Base-by-base conservation (phyloP, 1,139 yeast genomes). In the Scheffersomyces illinoinensis region DNA sequence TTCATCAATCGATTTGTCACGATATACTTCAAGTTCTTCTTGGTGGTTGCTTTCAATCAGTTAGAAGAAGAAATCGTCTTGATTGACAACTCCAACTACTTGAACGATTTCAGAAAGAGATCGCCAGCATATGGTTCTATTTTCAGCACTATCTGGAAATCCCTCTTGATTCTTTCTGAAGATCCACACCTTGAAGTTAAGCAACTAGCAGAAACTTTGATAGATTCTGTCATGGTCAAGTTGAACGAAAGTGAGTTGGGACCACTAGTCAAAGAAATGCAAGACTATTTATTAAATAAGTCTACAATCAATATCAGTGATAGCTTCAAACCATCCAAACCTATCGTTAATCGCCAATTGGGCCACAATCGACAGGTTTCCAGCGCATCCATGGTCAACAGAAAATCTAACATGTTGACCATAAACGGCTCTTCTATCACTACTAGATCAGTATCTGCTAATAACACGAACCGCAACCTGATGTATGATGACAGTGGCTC, bases 141-240 rank as follows among this genome's bases (percentile, higher is more conserved):
- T n/a, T 92, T 89, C 71, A 85, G 92, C 59, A 90, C 96, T 0
- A 84, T 90, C 19, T 95, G 98, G 98, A 90, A 92, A 65, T 88
- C 96, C 0, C 74, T 95, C 48, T 77, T 96, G 55, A 87, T 92
- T 54, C 76, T 93, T 51, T 85, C 97, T 1, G 96, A 90, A 65
- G 99, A 95, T 72, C 98, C 99, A 0, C 96, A 90, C 71, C 78
- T 85, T 52, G 97, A 93, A 72, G 93, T 93, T 10, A 88, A 86
- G 59, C 85, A 85, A 58, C 79, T 86, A 62, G 96, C 98, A 0
- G 89, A 88, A 59, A 86, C 83, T 24, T 84, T 92, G 47, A 89
- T 93, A 39, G 97, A 93, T 71, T 86, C 82, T 60, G 88, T 93
- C 23, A 79, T 92, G 76, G 74, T 85, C 52, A 84, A 85, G 59